phyloP scores from a whole-genome alignment of 1,284 basidiomycete genomes.

The Boletus sp. region DNA sequence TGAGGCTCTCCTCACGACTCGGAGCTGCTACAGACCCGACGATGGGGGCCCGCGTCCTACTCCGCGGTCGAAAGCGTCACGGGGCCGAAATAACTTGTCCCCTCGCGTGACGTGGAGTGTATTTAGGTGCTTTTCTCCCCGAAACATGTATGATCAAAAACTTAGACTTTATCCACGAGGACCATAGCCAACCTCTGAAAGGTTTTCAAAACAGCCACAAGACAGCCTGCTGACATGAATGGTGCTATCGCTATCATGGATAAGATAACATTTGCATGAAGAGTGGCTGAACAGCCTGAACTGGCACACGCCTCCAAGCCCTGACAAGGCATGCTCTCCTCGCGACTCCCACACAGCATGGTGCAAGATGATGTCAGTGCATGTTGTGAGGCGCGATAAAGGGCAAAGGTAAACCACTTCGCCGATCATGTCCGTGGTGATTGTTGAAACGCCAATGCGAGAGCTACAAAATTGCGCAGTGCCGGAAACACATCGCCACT shows the following conservation, averaged over 20 bases:
- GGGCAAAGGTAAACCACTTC: not conserved
- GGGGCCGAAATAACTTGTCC: no score
- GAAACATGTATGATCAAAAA: no score
- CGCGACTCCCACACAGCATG: no score
- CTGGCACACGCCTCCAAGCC: not conserved
- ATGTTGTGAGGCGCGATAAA: not conserved
- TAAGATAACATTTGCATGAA: not conserved
- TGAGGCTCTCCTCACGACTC: no score
- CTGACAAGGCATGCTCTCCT: not conserved
- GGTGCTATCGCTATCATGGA: not conserved
- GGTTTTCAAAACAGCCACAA: not conserved
- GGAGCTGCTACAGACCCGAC: no score
- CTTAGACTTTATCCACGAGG: no score
- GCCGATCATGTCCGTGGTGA: conserved; percentile 14
- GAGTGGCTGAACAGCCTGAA: no score
- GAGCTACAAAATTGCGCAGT: conserved; percentile 9
- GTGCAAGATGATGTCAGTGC: not conserved
- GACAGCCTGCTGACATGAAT: not conserved
- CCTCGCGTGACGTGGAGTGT: no score
- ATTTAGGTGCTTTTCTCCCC: no score
- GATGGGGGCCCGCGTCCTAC: no score
- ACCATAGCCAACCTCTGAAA: no score
- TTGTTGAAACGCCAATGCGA: conserved; percentile 1
- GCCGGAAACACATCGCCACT: not conserved
- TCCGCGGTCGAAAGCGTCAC: no score